Base-by-base conservation (phyloP, 208 protist species). In the Borovskyia barvae region DNA sequence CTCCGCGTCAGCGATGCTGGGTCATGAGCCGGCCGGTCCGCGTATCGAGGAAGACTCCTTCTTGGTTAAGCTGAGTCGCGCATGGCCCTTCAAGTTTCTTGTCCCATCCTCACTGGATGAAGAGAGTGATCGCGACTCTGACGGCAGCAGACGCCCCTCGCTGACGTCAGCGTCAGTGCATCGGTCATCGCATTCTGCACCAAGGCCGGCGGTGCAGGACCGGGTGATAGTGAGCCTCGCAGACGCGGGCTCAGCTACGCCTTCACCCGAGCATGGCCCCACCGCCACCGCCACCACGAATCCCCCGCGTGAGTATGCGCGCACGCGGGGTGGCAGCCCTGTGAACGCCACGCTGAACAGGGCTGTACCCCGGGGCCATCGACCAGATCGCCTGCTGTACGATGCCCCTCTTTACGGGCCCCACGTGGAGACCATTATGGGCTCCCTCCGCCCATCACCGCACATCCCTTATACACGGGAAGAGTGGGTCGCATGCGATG, bases 341-440 rank as follows among this genome's bases (percentile, higher is more conserved):
- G 33, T 39, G 33, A 39, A 39, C 33, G 33, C 14, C 20, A 20
- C 6, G 20, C 11, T 25, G 22, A 47, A 25, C 20, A 14, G 17
- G 7, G 17, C 42, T 5, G 4, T 4, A 25, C 11, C 22, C 20
- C 42, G 42, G 7, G 7, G 3, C 17, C 25, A 30, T 5, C 6
- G 19, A 25, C 65, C 62, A 47, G 61, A 48, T 28, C 40, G 57
- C 9, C 61, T 74, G 35, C 35, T 33, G 19, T 89, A 82, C 63
- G 43, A 55, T 24, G 60, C 61, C 7, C 74, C 77, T 9, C 75
- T 82, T 36, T 89, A 85, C 62, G 65, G 36, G 3, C 67, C 70
- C 0, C 77, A 85, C 49, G 64, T 89, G 15, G 56, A 64, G 19
- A 89, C 82, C 19, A 75, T 89, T 33, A 62, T 85, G 40, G 74